phyloP scores from a whole-genome alignment of 768 basidiomycete genomes.

The Mycena capillaripes region DNA sequence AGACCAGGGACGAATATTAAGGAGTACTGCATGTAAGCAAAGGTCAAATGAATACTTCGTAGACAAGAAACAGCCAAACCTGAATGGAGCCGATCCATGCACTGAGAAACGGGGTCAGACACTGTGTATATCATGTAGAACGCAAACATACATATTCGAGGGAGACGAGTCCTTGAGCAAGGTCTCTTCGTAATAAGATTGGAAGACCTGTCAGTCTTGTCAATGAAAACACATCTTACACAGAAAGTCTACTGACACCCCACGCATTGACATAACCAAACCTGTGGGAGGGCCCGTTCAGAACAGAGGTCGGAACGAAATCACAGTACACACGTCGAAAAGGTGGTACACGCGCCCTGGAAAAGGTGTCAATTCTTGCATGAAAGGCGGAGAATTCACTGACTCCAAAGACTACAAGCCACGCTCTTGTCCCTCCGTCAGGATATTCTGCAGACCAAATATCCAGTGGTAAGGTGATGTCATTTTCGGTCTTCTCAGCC shows the following conservation, averaged over 20 bases:
- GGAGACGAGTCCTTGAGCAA: conserved; percentile 65
- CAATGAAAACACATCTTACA: background rate
- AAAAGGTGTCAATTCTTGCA: background rate
- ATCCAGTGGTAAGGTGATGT: background rate
- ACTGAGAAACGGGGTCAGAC: conserved; percentile 48
- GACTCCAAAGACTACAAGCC: conserved; percentile 33
- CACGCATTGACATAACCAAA: conserved; percentile 36
- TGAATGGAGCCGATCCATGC: conserved; percentile 89
- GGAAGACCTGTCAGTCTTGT: conserved; percentile 66
- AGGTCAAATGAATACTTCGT: no score
- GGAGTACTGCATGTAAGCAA: conserved; percentile 63
- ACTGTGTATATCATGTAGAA: background rate
- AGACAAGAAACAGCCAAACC: conserved; percentile 47
- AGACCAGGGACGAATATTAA: conserved; percentile 77
- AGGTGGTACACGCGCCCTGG: conserved; percentile 28
- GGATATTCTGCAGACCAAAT: conserved; percentile 30
- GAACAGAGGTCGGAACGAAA: background rate
- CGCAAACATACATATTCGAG: conserved; percentile 71
- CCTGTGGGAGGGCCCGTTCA: conserved; percentile 1
- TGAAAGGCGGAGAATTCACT: background rate
- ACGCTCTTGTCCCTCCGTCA: conserved; percentile 31
- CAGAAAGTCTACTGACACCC: conserved; percentile 16
- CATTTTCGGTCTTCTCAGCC: background rate
- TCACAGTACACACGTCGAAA: conserved; percentile 31
- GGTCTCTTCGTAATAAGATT: conserved; percentile 76